phyloP scores from a whole-genome alignment of 208 protist species.

The Leishmania aethiopica region DNA sequence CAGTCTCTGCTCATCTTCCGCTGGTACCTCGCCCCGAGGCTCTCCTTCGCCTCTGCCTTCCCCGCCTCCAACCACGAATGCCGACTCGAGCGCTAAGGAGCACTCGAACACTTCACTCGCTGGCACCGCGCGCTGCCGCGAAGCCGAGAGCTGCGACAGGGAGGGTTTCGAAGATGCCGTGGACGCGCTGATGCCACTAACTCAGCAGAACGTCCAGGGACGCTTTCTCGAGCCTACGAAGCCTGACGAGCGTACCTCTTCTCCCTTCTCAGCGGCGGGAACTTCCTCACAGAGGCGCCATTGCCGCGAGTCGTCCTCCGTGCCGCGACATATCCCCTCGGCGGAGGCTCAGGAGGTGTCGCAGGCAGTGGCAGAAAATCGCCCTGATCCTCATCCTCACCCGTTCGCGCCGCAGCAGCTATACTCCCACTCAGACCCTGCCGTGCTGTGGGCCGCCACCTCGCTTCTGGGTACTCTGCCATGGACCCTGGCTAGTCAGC shows the following conservation, averaged over 20 bases:
- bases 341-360: background rate
- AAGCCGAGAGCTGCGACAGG: background rate
- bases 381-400: background rate
- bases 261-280: background rate
- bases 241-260: background rate
- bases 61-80: background rate
- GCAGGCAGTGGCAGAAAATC: background rate
- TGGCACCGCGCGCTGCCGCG: background rate
- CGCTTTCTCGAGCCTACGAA: background rate
- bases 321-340: background rate
- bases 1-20: constrained; percentile 20
- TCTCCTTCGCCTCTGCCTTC: background rate
- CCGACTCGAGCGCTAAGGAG: background rate
- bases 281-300: background rate
- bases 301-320: background rate
- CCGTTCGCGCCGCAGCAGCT: background rate
- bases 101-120: background rate
- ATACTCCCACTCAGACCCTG: background rate
- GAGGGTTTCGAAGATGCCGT: background rate
- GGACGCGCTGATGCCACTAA: background rate
- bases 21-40: constrained; percentile 5
- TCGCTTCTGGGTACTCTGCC: constrained; percentile 27
- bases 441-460: constrained; percentile 27
- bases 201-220: background rate
- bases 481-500: constrained; percentile 18